Evolutionary conservation across 2,329 filamentous ascomycete species (phyloP), one percentile per base, ranked within the genome.

Genomic region (Fusarium verrucosum): DNA sequence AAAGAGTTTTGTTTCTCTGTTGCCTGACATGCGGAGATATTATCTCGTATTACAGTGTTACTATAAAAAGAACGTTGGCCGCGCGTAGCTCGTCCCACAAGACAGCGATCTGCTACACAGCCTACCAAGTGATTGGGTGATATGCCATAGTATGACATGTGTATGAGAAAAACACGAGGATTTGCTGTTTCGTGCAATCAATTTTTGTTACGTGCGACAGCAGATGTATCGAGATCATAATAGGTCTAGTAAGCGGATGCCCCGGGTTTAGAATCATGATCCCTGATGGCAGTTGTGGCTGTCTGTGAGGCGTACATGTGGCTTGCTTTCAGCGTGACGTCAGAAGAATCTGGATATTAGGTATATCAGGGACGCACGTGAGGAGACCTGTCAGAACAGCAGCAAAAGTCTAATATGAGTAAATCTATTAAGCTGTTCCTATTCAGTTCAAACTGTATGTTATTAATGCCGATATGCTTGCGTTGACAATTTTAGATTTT

Each of bases 61-160:
- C 57, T 60, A 60, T 60, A 60, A 60, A 60, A 61, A 61, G 58
- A 62, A 4, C 5, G 1, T 1, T 37, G 40, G 56, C 53, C 56
- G 54, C 58, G 58, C 41, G 56, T 61, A 37, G 57, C 22, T 44
- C 33, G 47, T 49, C 41, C 54, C 54, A 52, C 38, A 42, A 20
- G 2, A 16, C 17, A 37, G 16, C 41, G 23, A 49, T 43, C 41
- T 10, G 28, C 37, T 32, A 22, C 38, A n/a, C 32, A 33, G 14
- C 23, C 26, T 9, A 7, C 10, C 10, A 28, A n/a, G 0, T 25
- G 16, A 56, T 49, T 61, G 42, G 49, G 8, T 7, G 1, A 32
- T 43, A 33, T 2, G 3, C 3, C 3, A n/a, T 54, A 50, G 37
- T 26, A 47, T 37, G 42, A 49, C 23, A 50, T 3, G 16, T 30